Evolutionary conservation across 2,329 filamentous ascomycete species (phyloP).

Genomic region (Bipolaris sorokiniana): DNA sequence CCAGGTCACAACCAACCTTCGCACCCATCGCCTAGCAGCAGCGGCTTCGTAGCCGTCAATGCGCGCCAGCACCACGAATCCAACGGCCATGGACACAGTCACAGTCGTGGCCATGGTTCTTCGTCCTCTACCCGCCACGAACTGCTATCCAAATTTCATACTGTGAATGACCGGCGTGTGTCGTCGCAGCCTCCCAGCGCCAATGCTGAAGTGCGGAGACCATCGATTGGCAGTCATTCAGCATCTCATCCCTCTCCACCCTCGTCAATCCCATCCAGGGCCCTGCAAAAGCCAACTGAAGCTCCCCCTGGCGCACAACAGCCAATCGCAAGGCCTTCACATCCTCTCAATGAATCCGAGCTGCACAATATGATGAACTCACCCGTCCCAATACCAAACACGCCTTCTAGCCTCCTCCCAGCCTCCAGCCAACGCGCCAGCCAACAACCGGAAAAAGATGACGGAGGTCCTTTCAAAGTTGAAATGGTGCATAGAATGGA

Average conservation of each 20-base stretch:
- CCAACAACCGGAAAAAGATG: slow-evolving; percentile 58
- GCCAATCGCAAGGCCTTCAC: slow-evolving; percentile 29
- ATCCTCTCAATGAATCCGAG: slow-evolving; percentile 44
- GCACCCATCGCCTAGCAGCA: slow-evolving; percentile 48
- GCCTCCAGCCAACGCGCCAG: slow-evolving; percentile 49
- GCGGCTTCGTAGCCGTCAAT: slow-evolving; percentile 67
- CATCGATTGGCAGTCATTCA: slow-evolving; percentile 36
- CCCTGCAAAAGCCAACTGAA: slow-evolving; percentile 33
- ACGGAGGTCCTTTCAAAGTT: slow-evolving; percentile 64
- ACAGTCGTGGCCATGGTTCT: slow-evolving; percentile 53
- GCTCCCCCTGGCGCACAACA: slow-evolving; percentile 22
- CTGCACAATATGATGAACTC: slow-evolving; percentile 52
- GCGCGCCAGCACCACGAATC: slow-evolving; percentile 51
- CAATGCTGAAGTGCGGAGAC: slow-evolving; percentile 31
- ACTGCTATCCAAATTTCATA: slow-evolving; percentile 67
- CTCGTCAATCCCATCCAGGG: slow-evolving; percentile 33
- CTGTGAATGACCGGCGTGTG: slow-evolving; percentile 59
- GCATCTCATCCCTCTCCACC: slow-evolving; percentile 38
- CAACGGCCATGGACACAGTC: slow-evolving; percentile 23
- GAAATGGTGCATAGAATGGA: slow-evolving; percentile 79
- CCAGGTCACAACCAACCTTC: slow-evolving; percentile 17
- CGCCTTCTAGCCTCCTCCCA: slow-evolving; percentile 60
- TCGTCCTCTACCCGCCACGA: slow-evolving; percentile 65
- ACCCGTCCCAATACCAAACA: slow-evolving; percentile 62
- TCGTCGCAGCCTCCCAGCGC: slow-evolving; percentile 38